Conservation (phyloP, 2,329 filamentous ascomycete genomes). For the Colletotrichum eremochloae region DNA sequence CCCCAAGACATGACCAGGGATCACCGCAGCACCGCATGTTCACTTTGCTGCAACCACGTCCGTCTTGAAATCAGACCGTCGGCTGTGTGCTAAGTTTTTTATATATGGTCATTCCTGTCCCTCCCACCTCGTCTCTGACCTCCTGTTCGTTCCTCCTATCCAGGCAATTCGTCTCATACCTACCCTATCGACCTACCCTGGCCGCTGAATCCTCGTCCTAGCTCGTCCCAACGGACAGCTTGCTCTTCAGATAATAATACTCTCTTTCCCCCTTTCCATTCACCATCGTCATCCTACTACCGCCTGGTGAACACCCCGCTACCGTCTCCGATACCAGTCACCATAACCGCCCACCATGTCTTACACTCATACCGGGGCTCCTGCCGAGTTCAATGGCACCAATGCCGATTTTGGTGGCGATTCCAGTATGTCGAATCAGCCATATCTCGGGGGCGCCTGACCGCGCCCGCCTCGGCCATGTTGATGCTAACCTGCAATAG, state of each 20-base stretch:
- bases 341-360: conserved; percentile 61
- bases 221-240: conserved; percentile 38
- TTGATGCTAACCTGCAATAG: conserved; percentile 59
- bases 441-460: not conserved
- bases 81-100: conserved; percentile 1
- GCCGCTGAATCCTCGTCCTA: conserved; percentile 18
- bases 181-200: conserved; percentile 39
- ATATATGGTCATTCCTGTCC: conserved; percentile 38
- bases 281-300: conserved; percentile 4
- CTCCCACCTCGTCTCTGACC: conserved; percentile 8
- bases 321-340: conserved; percentile 30
- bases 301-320: conserved; percentile 32
- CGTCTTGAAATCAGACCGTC: conserved; percentile 14
- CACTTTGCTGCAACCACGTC: conserved; percentile 34
- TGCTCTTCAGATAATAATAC: conserved; percentile 33
- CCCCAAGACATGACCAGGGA: conserved; percentile 26
- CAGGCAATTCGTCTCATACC: conserved; percentile 37
- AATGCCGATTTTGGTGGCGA: conserved; percentile 77
- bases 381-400: conserved; percentile 73
- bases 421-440: conserved; percentile 72
- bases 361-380: conserved; percentile 71
- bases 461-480: not conserved
- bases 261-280: conserved; percentile 7
- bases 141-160: not conserved
- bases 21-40: conserved; percentile 36